Evolutionary conservation across 2,329 filamentous ascomycete species (phyloP), one percentile per base, ranked within the genome.

Genomic region (Cadophora sp.): DNA sequence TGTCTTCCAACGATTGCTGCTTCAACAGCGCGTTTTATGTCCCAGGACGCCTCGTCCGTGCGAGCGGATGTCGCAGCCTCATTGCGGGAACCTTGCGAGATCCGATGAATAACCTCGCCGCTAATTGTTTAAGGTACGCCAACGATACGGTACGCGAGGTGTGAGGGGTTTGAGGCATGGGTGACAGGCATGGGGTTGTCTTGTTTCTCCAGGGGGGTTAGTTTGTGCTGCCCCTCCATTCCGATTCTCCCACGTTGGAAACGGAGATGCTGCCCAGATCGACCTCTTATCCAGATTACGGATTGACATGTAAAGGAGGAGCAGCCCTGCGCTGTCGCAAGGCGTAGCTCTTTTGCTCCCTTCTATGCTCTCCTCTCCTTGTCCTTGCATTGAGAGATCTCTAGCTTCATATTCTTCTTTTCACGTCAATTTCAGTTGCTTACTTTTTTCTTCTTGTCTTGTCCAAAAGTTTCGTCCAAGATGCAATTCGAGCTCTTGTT

Each of bases 1-100:
- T 58, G 37, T 69, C 62, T 69, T 69, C 64, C 29, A 69, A 69
- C 68, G 24, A 48, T 59, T 65, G 37, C 62, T 67, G 68, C 65
- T 62, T 67, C 48, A 61, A 34, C 48, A 56, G 58, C 29, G 53
- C 56, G 64, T 69, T 66, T 61, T 46, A 62, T 51, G 58, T 43
- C 31, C 31, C n/a, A 56, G 43, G 22, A 62, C 43, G n/a, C n/a
- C 22, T 48, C 24, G 60, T 34, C 67, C 56, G 67, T 69, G 67
- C 67, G 64, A 14, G 14, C 62, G 40, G 46, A 26, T 56, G 60
- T 58, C 34, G 58, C 60, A 64, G 60, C 64, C 67, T 60, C 63
- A 63, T 51, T 51, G 40, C 59, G 51, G 31, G 40, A n/a, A 43
- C 11, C 34, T 43, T 40, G 56, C 34, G 56, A 40, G 34, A 59